A percentile compares a stretch with the other conserved stretches of the same genome.
phyloP scores from a whole-genome alignment of 768 basidiomycete genomes.

The Boletus eberwhitei region DNA sequence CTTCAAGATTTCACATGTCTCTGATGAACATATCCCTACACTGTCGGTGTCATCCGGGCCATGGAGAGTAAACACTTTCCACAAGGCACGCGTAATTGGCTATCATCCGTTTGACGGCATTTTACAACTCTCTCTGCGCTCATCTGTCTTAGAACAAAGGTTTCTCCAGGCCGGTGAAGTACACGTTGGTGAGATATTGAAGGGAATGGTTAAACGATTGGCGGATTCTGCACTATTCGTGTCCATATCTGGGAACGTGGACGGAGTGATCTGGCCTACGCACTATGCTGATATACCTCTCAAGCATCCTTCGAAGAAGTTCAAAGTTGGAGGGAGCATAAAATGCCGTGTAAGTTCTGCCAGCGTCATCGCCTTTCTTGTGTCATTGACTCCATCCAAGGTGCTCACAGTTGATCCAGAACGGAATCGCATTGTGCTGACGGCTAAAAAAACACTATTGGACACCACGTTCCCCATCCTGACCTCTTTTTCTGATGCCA shows the following conservation, averaged over 20 bases:
- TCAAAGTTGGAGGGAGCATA: slow-evolving; percentile 77
- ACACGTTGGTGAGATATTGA: slow-evolving; percentile 80
- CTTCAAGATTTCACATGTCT: slow-evolving; percentile 84
- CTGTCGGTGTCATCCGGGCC: slow-evolving; percentile 66
- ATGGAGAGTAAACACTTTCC: slow-evolving; percentile 77
- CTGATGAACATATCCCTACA: slow-evolving; percentile 86
- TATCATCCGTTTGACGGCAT: slow-evolving; percentile 84
- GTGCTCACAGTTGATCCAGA: slow-evolving; percentile 81
- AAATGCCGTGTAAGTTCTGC: slow-evolving; percentile 71
- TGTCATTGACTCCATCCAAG: slow-evolving; percentile 41
- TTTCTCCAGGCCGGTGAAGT: slow-evolving; percentile 83
- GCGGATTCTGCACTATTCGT: slow-evolving; percentile 81
- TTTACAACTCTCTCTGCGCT: slow-evolving; percentile 81
- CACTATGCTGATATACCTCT: slow-evolving; percentile 95
- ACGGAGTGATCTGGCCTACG: slow-evolving; percentile 90
- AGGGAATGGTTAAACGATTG: slow-evolving; percentile 84
- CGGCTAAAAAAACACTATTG: slow-evolving; percentile 87
- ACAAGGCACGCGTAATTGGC: slow-evolving; percentile 84
- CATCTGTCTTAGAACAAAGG: slow-evolving; percentile 78
- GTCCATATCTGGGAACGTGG: slow-evolving; percentile 80
- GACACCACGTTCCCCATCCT: slow-evolving; percentile 76
- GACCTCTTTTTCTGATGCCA: slow-evolving; percentile 59
- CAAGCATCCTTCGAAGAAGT: slow-evolving; percentile 89
- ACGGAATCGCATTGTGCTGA: slow-evolving; percentile 77
- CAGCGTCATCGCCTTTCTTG: not conserved